A percentile compares a stretch with the other conserved stretches of the same genome.
phyloP scores from a whole-genome alignment of 352 stramenopile genomes.

The Phytophthora tentaculata region DNA sequence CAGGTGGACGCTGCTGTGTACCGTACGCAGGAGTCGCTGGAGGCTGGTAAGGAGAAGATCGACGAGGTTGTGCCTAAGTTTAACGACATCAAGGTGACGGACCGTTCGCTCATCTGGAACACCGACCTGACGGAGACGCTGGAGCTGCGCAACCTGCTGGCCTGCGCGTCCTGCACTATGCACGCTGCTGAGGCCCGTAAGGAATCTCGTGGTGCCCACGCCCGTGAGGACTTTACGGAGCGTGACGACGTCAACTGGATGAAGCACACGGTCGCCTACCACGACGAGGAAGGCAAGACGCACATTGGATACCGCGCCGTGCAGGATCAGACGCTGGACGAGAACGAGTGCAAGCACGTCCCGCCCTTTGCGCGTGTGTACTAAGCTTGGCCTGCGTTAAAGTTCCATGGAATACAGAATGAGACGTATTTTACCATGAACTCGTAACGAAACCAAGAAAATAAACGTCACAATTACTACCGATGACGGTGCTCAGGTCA shows the following conservation, averaged over 20 bases:
- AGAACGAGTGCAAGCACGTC: slow-evolving; percentile 94
- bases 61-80: slow-evolving; percentile 92
- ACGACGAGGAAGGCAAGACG: slow-evolving; percentile 91
- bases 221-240: slow-evolving; percentile 95
- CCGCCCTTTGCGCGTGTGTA: slow-evolving; percentile 96
- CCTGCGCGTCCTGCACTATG: slow-evolving; percentile 95
- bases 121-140: slow-evolving; percentile 97
- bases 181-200: slow-evolving; percentile 94
- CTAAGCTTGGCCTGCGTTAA: slow-evolving; percentile 65
- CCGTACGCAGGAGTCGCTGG: slow-evolving; percentile 69
- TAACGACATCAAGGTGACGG: slow-evolving; percentile 93
- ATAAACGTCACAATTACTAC: slow-evolving; percentile 40
- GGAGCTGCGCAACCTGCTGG: slow-evolving; percentile 95
- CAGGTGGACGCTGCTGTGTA: slow-evolving; percentile 61
- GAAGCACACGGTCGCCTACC: slow-evolving; percentile 97
- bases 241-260: slow-evolving; percentile 97
- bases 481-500: too few relatives aligned
- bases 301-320: slow-evolving; percentile 92
- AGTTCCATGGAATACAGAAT: slow-evolving; percentile 33
- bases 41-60: slow-evolving; percentile 86
- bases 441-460: slow-evolving; percentile 40
- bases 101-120: slow-evolving; percentile 98
- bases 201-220: slow-evolving; percentile 96
- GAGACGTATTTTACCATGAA: slow-evolving; percentile 38
- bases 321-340: slow-evolving; percentile 95